Base-by-base conservation (phyloP, 805 yeast genomes). In the Candida nonsorbophila region DNA sequence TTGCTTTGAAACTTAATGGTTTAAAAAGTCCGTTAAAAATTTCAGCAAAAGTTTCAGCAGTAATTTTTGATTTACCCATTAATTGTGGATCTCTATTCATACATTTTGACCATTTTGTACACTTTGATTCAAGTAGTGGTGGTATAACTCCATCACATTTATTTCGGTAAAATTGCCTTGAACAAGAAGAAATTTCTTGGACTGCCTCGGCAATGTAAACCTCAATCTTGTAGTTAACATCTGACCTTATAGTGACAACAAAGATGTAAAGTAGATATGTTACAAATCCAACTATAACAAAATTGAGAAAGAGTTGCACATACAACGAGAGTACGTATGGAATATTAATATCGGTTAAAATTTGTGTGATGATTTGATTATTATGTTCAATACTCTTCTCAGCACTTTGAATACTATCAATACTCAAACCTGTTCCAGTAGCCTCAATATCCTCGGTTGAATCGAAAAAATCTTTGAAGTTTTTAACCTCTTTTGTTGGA, bases 11-110 rank as follows among this genome's bases (percentile, higher is more conserved):
- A 18, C 79, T 73, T 21, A 85, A 79, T 2, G 84, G 81, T 33
- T 69, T 73, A 14, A 84, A 56, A 44, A 85, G 85, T 2, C 87
- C 77, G 53, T 86, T 83, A 25, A 86, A 61, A 6, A 84, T 82
- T 38, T 82, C 90, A 1, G 94, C 94, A 42, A 85, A 68, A 0
- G 90, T 79, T 48, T 80, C 87, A 0, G 94, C 94, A 26, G 87
- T 77, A 32, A 86, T 69, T 36, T 68, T 69, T 1, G 90, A 83
- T 27, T 76, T 69, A 3, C 84, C 88, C 8, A 79, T 68, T 51
- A 31, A 58, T 42, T 72, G 69, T 7, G 94, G 88, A 38, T 85
- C 90, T 27, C 78, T 59, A 42, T 78, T 74, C 87, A 85, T 84
- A 52, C 98, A 92, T 33, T 69, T 70, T 37, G 74, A 80, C 92